phyloP scores from a whole-genome alignment of 2,329 filamentous ascomycete genomes.

The Ambrosiella beaveri region DNA sequence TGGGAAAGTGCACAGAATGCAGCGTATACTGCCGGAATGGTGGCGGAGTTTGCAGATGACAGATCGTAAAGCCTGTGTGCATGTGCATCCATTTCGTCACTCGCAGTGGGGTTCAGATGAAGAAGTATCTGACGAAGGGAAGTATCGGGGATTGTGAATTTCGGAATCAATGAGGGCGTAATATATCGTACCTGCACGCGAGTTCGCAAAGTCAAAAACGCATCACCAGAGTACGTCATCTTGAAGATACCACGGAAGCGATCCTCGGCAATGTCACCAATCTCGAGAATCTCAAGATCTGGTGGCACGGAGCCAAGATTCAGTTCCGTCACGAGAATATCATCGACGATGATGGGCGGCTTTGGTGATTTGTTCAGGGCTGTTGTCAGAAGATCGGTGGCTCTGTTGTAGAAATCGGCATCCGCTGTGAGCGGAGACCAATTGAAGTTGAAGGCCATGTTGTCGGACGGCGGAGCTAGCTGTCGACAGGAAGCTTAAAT shows the following conservation, averaged over 20 bases:
- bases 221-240: constrained; percentile 94
- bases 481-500: neutral
- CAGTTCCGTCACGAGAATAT: constrained; percentile 94
- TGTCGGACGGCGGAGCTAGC: constrained; percentile 16
- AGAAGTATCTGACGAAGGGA: neutral
- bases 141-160: neutral
- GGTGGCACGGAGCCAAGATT: constrained; percentile 91
- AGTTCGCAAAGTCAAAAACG: constrained; percentile 86
- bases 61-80: neutral
- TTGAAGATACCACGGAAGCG: constrained; percentile 97
- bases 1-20: neutral
- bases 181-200: constrained; percentile 58
- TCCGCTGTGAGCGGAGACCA: constrained; percentile 98
- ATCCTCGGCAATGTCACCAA: constrained; percentile 93
- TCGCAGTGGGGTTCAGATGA: neutral
- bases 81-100: neutral
- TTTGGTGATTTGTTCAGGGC: constrained; percentile 96
- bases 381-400: constrained; percentile 82
- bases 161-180: neutral
- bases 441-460: constrained; percentile 99
- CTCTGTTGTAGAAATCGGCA: constrained; percentile 74
- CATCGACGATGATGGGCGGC: constrained; percentile 96
- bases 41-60: neutral
- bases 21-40: neutral
- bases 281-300: constrained; percentile 90